These are phyloP conservation scores for Oidium heveae DNA, from an alignment of 2,329 filamentous ascomycete species.

Conservation along the genomic window DNA sequence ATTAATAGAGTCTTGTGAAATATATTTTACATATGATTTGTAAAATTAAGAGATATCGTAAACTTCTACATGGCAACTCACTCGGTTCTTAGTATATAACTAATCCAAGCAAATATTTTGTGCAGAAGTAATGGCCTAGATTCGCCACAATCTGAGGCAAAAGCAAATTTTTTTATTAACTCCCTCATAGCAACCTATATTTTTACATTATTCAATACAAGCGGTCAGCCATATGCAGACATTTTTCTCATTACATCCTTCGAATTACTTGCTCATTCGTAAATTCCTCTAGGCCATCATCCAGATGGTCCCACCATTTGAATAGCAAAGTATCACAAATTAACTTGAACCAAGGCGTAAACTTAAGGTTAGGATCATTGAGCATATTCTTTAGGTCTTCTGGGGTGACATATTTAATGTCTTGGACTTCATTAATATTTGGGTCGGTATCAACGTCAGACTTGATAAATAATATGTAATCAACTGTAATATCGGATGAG, in stretches of 20 bases:
- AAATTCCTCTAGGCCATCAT: conserved; percentile 61
- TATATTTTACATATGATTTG: no score
- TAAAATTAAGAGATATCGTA: no score
- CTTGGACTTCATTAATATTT: conserved; percentile 76
- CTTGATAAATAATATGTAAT: conserved; percentile 98
- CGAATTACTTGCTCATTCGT: conserved; percentile 67
- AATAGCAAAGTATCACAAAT: conserved; percentile 96
- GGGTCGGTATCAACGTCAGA: conserved; percentile 61
- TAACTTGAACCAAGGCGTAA: conserved; percentile 98
- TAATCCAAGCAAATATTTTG: no score
- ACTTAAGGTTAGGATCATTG: conserved; percentile 51
- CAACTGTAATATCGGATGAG: conserved; percentile 29
- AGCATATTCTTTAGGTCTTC: conserved; percentile 72
- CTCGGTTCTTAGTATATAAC: no score
- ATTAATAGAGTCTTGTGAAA: no score
- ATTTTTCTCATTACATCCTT: conserved; percentile 33
- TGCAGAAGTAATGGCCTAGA: no score
- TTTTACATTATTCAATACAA: no score
- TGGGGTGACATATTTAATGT: conserved; percentile 58
- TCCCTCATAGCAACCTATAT: no score
- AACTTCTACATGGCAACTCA: no score
- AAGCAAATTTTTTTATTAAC: no score
- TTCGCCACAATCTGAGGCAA: no score
- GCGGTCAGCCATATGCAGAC: no score
- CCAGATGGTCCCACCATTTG: conserved; percentile 83